Base-by-base conservation (phyloP, 169 alveolate species). In the Neospora caninum region DNA sequence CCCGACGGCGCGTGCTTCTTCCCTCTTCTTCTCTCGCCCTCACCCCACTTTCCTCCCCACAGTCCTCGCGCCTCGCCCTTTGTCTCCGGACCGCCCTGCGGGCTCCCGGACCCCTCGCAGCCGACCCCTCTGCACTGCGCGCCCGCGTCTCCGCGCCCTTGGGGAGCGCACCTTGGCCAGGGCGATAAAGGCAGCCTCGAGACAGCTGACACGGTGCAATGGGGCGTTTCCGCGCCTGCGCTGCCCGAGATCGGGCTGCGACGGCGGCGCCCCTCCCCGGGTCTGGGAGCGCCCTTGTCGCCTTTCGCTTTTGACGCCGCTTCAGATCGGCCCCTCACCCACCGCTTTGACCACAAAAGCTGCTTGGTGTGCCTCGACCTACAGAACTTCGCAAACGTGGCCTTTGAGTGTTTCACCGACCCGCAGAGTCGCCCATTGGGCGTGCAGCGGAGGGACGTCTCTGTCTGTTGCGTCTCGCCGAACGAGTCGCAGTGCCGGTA, bases 401-500 rank as follows among this genome's bases (percentile, higher is more conserved):
- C 69, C 58, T 88, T 88, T 39, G 86, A 64, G 41, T 88, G 93
- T 39, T 54, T 45, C 89, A 42, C 89, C 39, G 83, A 38, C 29
- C 41, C 18, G 18, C 42, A 38, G 83, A 69, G 45, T 4, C 29
- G 84, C 58, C 27, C 42, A 58, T 9, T 6, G n/a, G 39, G 93
- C 84, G 41, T 16, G 36, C 49, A 36, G 39, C 42, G 86, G 39
- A 6, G 29, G 16, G 89, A 82, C 38, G 38, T 7, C 22, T 29
- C 89, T 13, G 69, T 43, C 43, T 82, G 89, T 31, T 42, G 64
- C 58, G 86, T 88, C 83, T 34, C 80, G 6, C 86, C 93, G 10
- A 41, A 88, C 84, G 93, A 88, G 42, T 58, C 93, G 41, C 93
- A 88, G 84, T 58, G 53, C 38, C 42, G 93, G 93, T 88, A 27